Conservation (phyloP, 2,329 filamentous ascomycete genomes). For the Rutstroemia sp. region DNA sequence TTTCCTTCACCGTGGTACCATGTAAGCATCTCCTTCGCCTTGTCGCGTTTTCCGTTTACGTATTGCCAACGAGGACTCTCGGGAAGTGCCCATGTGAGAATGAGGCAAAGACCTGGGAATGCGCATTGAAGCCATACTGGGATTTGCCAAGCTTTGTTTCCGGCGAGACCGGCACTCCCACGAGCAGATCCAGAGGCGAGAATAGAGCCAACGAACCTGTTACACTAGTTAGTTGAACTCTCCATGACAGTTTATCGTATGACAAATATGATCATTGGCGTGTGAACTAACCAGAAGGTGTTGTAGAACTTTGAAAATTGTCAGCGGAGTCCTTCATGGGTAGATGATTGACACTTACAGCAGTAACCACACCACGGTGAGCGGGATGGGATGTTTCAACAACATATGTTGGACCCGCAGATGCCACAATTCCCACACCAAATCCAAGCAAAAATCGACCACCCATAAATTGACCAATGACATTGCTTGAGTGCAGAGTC, state of each 20-base stretch:
- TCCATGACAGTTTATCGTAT: conserved; percentile 21
- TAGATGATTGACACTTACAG: not conserved
- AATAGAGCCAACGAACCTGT: conserved; percentile 46
- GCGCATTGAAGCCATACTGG: conserved; percentile 46
- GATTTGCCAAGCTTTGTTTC: conserved; percentile 37
- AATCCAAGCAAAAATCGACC: conserved; percentile 55
- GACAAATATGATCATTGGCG: not conserved
- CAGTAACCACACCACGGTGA: conserved; percentile 35
- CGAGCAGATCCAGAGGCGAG: conserved; percentile 46
- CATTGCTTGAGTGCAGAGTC: conserved; percentile 22
- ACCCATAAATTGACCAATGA: conserved; percentile 38
- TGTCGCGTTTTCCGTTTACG: conserved; percentile 32
- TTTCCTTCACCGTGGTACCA: conserved; percentile 46
- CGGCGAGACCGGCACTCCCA: conserved; percentile 38
- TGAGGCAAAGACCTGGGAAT: conserved; percentile 41
- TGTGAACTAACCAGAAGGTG: conserved; percentile 20
- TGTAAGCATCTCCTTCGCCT: conserved; percentile 34
- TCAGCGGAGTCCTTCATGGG: not conserved
- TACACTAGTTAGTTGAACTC: not conserved
- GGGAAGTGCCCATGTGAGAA: conserved; percentile 38
- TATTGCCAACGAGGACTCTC: conserved; percentile 40
- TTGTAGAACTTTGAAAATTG: conserved; percentile 18
- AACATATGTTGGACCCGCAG: conserved; percentile 39
- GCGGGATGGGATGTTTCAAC: conserved; percentile 39
- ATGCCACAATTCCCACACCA: conserved; percentile 38